Evolutionary conservation across 2,329 filamentous ascomycete species (phyloP).

Genomic region (Aspergillus costaricaensis): DNA sequence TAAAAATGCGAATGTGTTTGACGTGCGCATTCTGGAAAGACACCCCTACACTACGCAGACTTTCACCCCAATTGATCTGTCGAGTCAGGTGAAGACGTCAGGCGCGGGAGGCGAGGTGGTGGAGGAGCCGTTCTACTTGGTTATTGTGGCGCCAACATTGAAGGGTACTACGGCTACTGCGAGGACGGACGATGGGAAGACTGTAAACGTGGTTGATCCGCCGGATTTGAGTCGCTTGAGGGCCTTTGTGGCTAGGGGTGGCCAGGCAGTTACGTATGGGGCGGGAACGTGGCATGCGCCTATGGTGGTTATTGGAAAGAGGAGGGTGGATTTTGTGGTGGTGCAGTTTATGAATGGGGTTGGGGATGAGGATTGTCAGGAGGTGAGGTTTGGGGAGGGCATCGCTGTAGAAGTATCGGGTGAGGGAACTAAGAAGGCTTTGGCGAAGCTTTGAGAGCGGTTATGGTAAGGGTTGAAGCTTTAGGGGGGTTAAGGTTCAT

Average conservation of each 20-base stretch:
- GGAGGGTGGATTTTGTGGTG: conserved; percentile 80
- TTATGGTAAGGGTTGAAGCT: not conserved
- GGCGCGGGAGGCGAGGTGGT: conserved; percentile 23
- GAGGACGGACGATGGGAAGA: conserved; percentile 27
- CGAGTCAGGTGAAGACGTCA: conserved; percentile 20
- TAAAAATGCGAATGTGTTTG: conserved; percentile 51
- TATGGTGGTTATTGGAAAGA: conserved; percentile 79
- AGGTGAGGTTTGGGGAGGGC: conserved; percentile 58
- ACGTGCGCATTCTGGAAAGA: conserved; percentile 75
- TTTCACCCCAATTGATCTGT: conserved; percentile 74
- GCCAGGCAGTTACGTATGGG: conserved; percentile 87
- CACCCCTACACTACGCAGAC: conserved; percentile 95
- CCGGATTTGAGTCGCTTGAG: conserved; percentile 71
- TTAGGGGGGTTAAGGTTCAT: not conserved
- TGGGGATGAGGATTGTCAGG: conserved; percentile 81
- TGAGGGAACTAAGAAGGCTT: not conserved
- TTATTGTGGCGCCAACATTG: conserved; percentile 83
- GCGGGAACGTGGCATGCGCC: conserved; percentile 95
- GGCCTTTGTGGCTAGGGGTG: conserved; percentile 76
- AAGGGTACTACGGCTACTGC: conserved; percentile 44
- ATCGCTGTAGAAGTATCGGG: conserved; percentile 35
- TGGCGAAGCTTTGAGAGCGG: conserved; percentile 9
- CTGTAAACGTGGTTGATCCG: conserved; percentile 48
- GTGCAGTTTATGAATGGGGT: conserved; percentile 87
- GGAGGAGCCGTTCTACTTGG: conserved; percentile 62